phyloP scores from a whole-genome alignment of 352 stramenopile species.

The Pilasporangium apinafurcum region DNA sequence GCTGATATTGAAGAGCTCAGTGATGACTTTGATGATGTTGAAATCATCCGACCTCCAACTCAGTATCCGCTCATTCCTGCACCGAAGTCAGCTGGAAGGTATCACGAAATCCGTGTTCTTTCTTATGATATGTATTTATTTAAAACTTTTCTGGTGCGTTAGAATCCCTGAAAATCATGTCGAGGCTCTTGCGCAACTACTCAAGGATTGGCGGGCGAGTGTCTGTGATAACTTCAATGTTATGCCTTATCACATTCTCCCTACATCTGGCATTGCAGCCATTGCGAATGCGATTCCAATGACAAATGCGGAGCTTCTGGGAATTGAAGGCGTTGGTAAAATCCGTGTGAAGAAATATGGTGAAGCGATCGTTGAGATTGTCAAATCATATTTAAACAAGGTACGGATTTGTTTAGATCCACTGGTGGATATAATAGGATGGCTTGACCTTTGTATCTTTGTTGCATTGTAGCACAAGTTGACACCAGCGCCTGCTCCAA shows the following conservation, averaged over 20 bases:
- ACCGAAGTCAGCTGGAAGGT: conserved; percentile 41
- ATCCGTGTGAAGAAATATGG: conserved; percentile 86
- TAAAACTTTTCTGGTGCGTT: not conserved
- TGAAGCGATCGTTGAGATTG: conserved; percentile 76
- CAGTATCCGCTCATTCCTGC: conserved; percentile 52
- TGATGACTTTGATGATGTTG: conserved; percentile 53
- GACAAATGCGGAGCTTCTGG: conserved; percentile 65
- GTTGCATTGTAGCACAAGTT: conserved; percentile 46
- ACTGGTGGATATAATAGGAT: not conserved
- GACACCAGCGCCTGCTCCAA: conserved; percentile 27
- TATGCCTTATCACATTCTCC: conserved; percentile 87
- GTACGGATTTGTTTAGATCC: conserved; percentile 11
- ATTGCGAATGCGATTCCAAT: conserved; percentile 78
- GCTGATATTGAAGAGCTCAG: conserved; percentile 57
- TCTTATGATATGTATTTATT: conserved; percentile 3
- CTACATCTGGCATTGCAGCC: conserved; percentile 67
- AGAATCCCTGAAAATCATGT: conserved; percentile 70
- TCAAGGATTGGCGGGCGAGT: conserved; percentile 84
- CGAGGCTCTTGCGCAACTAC: conserved; percentile 62
- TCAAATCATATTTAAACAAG: conserved; percentile 74
- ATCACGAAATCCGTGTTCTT: no score
- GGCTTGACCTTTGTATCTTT: not conserved
- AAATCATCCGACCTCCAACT: conserved; percentile 25
- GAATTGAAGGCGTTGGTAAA: conserved; percentile 76
- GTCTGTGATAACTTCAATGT: conserved; percentile 82